A percentile compares a stretch with the other conserved stretches of the same genome.
Evolutionary conservation across 768 basidiomycete genomes (phyloP).

Genomic region (Mycena rebaudengoi): DNA sequence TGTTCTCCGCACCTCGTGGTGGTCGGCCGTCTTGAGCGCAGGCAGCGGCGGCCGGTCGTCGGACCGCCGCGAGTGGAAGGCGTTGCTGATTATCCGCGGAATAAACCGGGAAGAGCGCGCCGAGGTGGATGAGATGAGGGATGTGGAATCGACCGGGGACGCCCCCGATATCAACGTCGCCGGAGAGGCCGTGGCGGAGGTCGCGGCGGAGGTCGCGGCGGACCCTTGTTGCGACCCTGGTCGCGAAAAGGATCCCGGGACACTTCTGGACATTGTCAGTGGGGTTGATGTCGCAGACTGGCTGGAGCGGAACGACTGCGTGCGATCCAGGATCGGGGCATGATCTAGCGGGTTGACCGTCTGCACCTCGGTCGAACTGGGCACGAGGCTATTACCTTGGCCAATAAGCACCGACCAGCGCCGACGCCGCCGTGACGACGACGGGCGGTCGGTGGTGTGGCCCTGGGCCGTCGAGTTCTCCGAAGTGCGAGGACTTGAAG

Average conservation of each 20-base stretch:
- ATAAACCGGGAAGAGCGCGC: conserved; percentile 70
- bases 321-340: conserved; percentile 41
- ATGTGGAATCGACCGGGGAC: conserved; percentile 27
- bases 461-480: conserved; percentile 46
- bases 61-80: conserved; percentile 66
- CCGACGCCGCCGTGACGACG: conserved; percentile 61
- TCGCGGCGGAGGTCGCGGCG: too few relatives aligned
- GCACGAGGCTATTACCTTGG: conserved; percentile 40
- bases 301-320: conserved; percentile 51
- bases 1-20: conserved; percentile 47
- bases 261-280: too few relatives aligned
- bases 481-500: conserved; percentile 56
- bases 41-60: conserved; percentile 59
- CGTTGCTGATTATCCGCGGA: conserved; percentile 74
- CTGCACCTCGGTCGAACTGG: conserved; percentile 28
- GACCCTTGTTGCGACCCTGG: too few relatives aligned
- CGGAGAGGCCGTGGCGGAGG: conserved; percentile 32
- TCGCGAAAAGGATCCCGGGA: too few relatives aligned
- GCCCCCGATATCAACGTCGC: conserved; percentile 32
- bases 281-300: conserved; percentile 42
- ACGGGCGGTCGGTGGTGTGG: conserved; percentile 40
- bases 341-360: conserved; percentile 36
- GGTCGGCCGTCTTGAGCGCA: conserved; percentile 46
- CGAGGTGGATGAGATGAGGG: conserved; percentile 41
- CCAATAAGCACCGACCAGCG: conserved; percentile 80